A percentile compares a stretch with the other conserved stretches of the same genome.
These are phyloP conservation scores for Cardamine resedifolia DNA, from an alignment of 345 rosid genomes.

Conservation along the genomic window DNA sequence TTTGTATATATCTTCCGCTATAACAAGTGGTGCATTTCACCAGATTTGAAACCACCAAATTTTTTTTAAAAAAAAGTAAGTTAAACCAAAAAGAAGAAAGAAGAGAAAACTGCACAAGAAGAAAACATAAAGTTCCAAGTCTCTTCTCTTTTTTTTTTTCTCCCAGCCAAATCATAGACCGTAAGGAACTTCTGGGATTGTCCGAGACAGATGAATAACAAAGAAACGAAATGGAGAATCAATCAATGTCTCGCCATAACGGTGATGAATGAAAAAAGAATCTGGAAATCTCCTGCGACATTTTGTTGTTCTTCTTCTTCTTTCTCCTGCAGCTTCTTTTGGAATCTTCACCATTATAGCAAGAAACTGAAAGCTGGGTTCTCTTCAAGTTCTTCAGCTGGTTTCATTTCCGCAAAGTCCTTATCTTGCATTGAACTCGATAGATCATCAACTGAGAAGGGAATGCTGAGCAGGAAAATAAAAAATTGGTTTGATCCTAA, in stretches of 20 bases:
- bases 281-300: conserved; percentile 9
- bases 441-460: conserved; percentile 86
- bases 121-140: conserved; percentile 5
- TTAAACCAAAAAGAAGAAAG: conserved; percentile 5
- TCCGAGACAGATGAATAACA: conserved; percentile 6
- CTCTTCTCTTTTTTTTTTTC: conserved; percentile 1
- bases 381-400: conserved; percentile 82
- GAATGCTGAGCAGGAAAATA: conserved; percentile 55
- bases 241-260: conserved; percentile 1
- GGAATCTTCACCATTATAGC: conserved; percentile 35
- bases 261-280: conserved; percentile 1
- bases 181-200: conserved; percentile 5
- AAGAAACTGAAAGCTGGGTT: conserved; percentile 89
- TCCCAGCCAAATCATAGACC: conserved; percentile 7
- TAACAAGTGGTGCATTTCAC: conserved; percentile 18
- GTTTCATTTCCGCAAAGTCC: conserved; percentile 76
- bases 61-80: not conserved
- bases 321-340: conserved; percentile 10
- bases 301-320: conserved; percentile 18
- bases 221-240: conserved; percentile 10
- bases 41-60: conserved; percentile 15
- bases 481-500: not conserved
- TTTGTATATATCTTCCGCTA: conserved; percentile 6
- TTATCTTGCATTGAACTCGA: conserved; percentile 76
- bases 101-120: conserved; percentile 26